Evolutionary conservation across 1,284 basidiomycete species (phyloP), one percentile per base, ranked within the genome.

Genomic region (Uromyces viciae-fabae): DNA sequence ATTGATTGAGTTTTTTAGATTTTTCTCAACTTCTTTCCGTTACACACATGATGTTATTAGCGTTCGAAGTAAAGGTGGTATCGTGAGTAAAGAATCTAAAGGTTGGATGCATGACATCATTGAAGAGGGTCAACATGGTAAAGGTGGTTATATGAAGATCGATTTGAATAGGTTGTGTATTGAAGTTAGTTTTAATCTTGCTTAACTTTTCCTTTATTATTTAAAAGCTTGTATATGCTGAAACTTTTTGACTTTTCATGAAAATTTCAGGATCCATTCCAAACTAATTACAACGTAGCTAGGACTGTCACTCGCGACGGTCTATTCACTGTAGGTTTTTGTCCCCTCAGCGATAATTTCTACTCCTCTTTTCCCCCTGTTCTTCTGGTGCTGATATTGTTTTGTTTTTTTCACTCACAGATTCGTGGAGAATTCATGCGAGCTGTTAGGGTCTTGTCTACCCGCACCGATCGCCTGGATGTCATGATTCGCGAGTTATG

Each of bases 341-440:
- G 33, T 42, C 17, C 31, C 22, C 52, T 17, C 52, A 40, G 33
- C 33, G 19, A 64, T 64, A 9, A 54, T 66, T 36, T 15, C 25
- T 25, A 33, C 17, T 28, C 36, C 46, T 36, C 36, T 38, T 36
- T 22, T 64, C 43, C 75, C 49, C 25, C 36, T 25, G 38, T 14
- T n/a, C 25, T 25, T 52, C 38, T 14, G 42, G 66, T 19, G 22
- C 49, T 69, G 49, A 42, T 49, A 40, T 22, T 25, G 56, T 14
- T 38, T 58, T 36, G 42, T 25, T 14, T 46, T 68, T 46, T 0
- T 42, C 17, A 40, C n/a, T 15, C 76, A n/a, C 83, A 95, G 94
- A 96, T 99, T 84, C 94, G 96, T 11, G 96, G 96, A 72, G 96
- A 98, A 88, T 97, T 98, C 86, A 98, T 98, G 94, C 92, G 96